Percentiles rank a stretch among this genome's conserved stretches.
Conservation (phyloP, 192 early-diverging fungal species). For the Coemansia sp. region DNA sequence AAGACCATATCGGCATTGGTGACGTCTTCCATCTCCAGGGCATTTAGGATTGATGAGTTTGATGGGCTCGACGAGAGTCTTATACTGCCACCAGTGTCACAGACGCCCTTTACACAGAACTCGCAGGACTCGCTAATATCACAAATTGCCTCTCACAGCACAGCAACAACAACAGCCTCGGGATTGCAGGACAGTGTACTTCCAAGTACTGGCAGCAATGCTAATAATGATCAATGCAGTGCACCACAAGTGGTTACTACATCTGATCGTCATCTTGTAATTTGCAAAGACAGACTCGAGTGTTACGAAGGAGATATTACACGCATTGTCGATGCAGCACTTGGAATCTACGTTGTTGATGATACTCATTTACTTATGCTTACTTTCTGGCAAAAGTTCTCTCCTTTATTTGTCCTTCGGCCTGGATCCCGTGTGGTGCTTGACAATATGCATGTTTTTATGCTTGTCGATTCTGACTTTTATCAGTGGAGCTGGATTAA, state of each 20-base stretch:
- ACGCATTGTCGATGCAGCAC: slow-evolving; percentile 22
- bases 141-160: slow-evolving; percentile 11
- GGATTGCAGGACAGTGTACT: neutral
- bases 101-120: slow-evolving; percentile 23
- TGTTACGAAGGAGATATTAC: slow-evolving; percentile 45
- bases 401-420: slow-evolving; percentile 27
- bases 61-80: slow-evolving; percentile 23
- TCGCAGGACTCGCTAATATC: slow-evolving; percentile 30
- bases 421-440: slow-evolving; percentile 35
- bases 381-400: slow-evolving; percentile 34
- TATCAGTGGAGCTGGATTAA: slow-evolving; percentile 45
- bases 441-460: slow-evolving; percentile 34
- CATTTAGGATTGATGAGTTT: slow-evolving; percentile 27
- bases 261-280: slow-evolving; percentile 18
- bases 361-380: slow-evolving; percentile 33
- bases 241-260: neutral
- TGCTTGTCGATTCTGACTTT: slow-evolving; percentile 24
- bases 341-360: slow-evolving; percentile 44
- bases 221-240: neutral
- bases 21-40: slow-evolving; percentile 10
- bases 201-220: neutral
- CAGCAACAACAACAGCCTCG: neutral
- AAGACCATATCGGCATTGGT: slow-evolving; percentile 7
- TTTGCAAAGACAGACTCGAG: slow-evolving; percentile 23
- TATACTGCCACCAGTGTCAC: slow-evolving; percentile 5